Evolutionary conservation across 2,329 filamentous ascomycete genomes (phyloP).

Genomic region (Sphaerulina vaccinii): DNA sequence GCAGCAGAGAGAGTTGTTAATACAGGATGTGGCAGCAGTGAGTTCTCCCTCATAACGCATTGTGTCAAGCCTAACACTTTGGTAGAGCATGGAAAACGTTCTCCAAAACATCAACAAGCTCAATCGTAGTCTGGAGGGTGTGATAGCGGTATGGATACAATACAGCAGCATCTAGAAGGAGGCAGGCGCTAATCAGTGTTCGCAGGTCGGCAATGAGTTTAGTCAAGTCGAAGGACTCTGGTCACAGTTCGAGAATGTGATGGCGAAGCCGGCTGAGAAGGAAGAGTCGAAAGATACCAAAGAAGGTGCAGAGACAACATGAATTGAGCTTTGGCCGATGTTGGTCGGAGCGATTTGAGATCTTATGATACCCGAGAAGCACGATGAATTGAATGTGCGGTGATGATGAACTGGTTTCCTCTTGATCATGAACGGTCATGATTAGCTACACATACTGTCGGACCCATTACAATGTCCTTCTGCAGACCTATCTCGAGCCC

Average conservation of each 20-base stretch:
- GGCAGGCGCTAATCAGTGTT: conserved; percentile 32
- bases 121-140: conserved; percentile 86
- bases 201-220: conserved; percentile 81
- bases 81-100: conserved; percentile 74
- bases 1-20: conserved; percentile 68
- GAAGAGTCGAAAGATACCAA: conserved; percentile 37
- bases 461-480: background rate
- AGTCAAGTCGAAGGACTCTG: conserved; percentile 94
- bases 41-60: conserved; percentile 2
- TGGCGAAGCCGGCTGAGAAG: conserved; percentile 66
- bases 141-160: conserved; percentile 69
- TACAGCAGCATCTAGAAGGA: conserved; percentile 35
- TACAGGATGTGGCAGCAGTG: conserved; percentile 72
- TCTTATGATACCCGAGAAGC: background rate
- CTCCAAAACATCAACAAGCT: conserved; percentile 94
- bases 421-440: background rate
- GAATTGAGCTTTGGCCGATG: background rate
- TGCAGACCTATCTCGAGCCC: background rate
- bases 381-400: background rate
- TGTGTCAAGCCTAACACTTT: background rate
- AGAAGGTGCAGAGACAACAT: conserved; percentile 23
- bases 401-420: background rate
- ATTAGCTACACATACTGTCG: background rate
- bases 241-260: conserved; percentile 96
- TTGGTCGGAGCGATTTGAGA: background rate